Evolutionary conservation across 2,329 filamentous ascomycete species (phyloP).

Genomic region (Paraphoma chrysanthemicola): DNA sequence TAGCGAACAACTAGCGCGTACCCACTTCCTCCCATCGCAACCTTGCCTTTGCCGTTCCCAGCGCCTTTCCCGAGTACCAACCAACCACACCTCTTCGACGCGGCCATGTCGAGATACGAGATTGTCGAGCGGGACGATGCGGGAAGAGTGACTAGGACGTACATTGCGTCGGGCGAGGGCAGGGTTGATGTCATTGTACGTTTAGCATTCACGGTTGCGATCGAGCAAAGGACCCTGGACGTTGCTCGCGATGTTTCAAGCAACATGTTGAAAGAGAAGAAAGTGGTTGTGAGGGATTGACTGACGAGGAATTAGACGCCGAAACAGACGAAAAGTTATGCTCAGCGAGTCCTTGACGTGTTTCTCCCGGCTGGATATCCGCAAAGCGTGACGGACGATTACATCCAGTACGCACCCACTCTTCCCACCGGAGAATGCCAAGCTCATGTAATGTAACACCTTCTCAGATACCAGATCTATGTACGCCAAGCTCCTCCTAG

Average conservation of each 20-base stretch:
- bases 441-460: neutral
- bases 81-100: constrained; percentile 2
- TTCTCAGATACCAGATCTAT: constrained; percentile 69
- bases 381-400: constrained; percentile 83
- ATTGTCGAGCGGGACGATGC: constrained; percentile 58
- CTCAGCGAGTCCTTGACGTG: constrained; percentile 65
- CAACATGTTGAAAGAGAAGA: neutral
- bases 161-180: constrained; percentile 48
- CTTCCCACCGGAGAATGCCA: neutral
- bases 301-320: constrained; percentile 8
- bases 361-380: constrained; percentile 91
- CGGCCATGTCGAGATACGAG: constrained; percentile 14
- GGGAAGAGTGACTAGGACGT: constrained; percentile 57
- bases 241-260: neutral
- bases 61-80: neutral
- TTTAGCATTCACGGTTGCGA: neutral
- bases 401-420: constrained; percentile 64
- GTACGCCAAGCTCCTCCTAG: constrained; percentile 51
- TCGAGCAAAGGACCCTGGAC: neutral
- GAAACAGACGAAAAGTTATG: constrained; percentile 12
- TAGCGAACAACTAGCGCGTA: neutral
- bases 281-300: neutral
- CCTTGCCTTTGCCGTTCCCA: no score
- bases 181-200: constrained; percentile 58
- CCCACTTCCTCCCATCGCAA: no score